Base-by-base conservation (phyloP, 108 stramenopile species). In the Pelagomonas calceolata region DNA sequence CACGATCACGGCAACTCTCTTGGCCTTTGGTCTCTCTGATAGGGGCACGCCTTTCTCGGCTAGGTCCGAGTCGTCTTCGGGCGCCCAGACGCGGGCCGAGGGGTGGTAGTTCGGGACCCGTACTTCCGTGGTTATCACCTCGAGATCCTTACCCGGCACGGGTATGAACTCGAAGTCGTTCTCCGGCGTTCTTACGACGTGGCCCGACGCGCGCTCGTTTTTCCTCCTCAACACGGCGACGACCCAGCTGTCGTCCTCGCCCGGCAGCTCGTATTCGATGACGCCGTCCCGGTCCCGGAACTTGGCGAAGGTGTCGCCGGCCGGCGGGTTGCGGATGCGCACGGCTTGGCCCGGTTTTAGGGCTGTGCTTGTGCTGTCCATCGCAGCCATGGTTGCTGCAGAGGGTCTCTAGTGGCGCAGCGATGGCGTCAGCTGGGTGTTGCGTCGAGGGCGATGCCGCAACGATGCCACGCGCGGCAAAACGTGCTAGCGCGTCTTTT, bases 1-100 rank as follows among this genome's bases (percentile, higher is more conserved):
- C 17, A 98, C 97, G 70, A 98, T 95, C 70, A 60, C 51, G 21
- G 51, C 51, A 12, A 60, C 51, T 1, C 51, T 17, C 51, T 17
- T 26, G 21, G 51, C 51, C 7, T 26, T 17, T 3, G 26, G 21
- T 26, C 21, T n/a, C n/a, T n/a, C n/a, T n/a, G n/a, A n/a, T n/a
- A n/a, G n/a, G n/a, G n/a, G n/a, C n/a, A n/a, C n/a, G n/a, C n/a
- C n/a, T n/a, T n/a, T n/a, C n/a, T n/a, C n/a, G n/a, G n/a, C 21
- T 4, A 26, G 51, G 51, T 12, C 51, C 7, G 7, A 1, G 21
- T 60, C 51, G 51, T 60, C 51, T 17, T 26, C 21, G 21, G 21
- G 51, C 51, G 3, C 29, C 51, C 21, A 3, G 51, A 17, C 51
- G 51, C 51, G 51, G 1, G 18, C 26, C 7, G 3, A 1, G 3